Conservation (phyloP, 805 yeast genomes). For the Sugiyamaella smithiae region DNA sequence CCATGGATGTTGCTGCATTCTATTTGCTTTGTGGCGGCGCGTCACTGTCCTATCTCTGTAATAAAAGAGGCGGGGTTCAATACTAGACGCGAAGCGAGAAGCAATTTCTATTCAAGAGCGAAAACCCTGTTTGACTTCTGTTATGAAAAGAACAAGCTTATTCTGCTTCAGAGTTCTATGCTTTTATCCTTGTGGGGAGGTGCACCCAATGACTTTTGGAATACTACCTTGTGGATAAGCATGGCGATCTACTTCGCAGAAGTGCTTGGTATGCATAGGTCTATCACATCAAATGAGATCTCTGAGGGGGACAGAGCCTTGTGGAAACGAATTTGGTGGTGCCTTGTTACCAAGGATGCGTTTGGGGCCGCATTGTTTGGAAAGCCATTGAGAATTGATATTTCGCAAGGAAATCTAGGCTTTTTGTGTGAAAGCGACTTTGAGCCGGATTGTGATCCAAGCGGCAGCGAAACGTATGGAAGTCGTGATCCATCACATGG, state of each 20-base stretch:
- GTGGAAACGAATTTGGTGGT: constrained; percentile 18
- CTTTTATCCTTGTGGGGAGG: constrained; percentile 13
- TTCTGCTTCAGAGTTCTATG: constrained; percentile 9
- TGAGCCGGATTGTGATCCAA: neutral
- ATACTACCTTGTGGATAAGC: constrained; percentile 9
- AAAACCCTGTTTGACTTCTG: constrained; percentile 11
- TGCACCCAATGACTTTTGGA: constrained; percentile 14
- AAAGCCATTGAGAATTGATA: neutral
- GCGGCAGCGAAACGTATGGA: constrained; percentile 4
- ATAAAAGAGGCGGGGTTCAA: constrained; percentile 10
- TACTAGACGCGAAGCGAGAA: constrained; percentile 10
- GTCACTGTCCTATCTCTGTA: constrained; percentile 12
- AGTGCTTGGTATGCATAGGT: constrained; percentile 16
- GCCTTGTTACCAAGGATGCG: constrained; percentile 14
- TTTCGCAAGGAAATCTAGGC: neutral
- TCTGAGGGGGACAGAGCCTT: constrained; percentile 9
- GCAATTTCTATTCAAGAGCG: constrained; percentile 12
- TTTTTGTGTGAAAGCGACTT: neutral
- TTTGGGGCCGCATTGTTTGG: neutral
- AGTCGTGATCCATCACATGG: neutral
- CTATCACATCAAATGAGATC: constrained; percentile 4
- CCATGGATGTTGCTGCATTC: constrained; percentile 17
- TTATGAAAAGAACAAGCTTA: constrained; percentile 9
- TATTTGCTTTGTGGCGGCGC: constrained; percentile 18
- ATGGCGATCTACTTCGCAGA: constrained; percentile 14